phyloP scores from a whole-genome alignment of 495 filamentous ascomycete genomes.

The Aspergillus ostianus region DNA sequence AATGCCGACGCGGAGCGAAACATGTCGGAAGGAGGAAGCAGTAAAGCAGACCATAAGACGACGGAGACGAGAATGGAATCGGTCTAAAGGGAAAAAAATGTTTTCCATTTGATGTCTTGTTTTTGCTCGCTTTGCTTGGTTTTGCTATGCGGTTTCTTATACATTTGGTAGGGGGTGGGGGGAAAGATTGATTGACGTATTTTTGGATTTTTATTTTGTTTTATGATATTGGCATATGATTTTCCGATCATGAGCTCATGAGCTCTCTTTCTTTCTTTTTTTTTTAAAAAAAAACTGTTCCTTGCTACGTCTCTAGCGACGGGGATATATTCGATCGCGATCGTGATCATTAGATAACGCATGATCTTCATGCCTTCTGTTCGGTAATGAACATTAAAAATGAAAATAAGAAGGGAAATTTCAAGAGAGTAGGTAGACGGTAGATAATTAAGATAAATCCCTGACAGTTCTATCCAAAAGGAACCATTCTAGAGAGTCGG shows the following conservation, averaged over 20 bases:
- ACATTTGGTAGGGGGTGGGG: not conserved
- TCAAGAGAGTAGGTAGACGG: not conserved
- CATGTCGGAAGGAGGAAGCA: not conserved
- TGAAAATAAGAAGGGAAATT: not conserved
- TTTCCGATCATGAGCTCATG: not conserved
- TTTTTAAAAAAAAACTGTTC: too few species aligned
- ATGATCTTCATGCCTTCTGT: not conserved
- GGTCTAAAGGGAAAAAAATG: slow-evolving; percentile 2
- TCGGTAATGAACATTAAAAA: not conserved
- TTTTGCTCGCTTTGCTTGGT: not conserved
- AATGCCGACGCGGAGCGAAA: slow-evolving; percentile 20
- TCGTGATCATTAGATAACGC: not conserved
- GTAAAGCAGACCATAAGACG: slow-evolving; percentile 7
- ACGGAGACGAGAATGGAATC: slow-evolving; percentile 14
- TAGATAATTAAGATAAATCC: not conserved
- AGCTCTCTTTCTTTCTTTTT: not conserved
- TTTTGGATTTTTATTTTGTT: not conserved
- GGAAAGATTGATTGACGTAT: not conserved
- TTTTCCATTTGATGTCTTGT: not conserved
- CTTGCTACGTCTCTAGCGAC: not conserved
- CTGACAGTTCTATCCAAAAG: not conserved
- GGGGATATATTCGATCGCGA: not conserved
- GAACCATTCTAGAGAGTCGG: not conserved
- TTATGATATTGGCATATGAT: not conserved
- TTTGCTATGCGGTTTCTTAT: not conserved